Evolutionary conservation across 2,329 filamentous ascomycete genomes (phyloP).

Genomic region (Exserohilum rostratum): DNA sequence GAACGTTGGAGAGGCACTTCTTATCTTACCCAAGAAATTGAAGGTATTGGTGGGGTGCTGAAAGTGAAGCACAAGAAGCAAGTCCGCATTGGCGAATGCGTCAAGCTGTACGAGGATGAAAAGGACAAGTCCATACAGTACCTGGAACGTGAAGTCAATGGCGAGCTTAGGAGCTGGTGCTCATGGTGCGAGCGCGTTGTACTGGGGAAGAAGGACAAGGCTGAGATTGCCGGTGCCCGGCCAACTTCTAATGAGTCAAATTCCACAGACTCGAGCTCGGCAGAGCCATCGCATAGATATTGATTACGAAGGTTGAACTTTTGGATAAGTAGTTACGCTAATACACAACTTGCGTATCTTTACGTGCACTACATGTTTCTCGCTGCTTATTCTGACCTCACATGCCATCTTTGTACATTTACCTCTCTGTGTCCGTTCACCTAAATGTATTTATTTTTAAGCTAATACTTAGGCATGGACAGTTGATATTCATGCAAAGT

Average conservation of each 20-base stretch:
- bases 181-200: slow-evolving; percentile 87
- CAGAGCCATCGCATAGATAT: slow-evolving; percentile 7
- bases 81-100: slow-evolving; percentile 80
- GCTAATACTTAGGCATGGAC: no score
- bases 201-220: slow-evolving; percentile 59
- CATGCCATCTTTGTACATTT: no score
- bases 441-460: no score
- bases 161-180: slow-evolving; percentile 80
- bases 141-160: slow-evolving; percentile 72
- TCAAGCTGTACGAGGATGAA: slow-evolving; percentile 78
- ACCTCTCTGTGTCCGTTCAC: no score
- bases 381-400: no score
- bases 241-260: slow-evolving; percentile 25
- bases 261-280: slow-evolving; percentile 20
- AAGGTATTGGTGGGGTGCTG: slow-evolving; percentile 85
- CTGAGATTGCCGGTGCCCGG: slow-evolving; percentile 19
- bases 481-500: no score
- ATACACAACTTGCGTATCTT: no score
- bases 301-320: background rate
- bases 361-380: no score
- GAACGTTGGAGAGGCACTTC: slow-evolving; percentile 67
- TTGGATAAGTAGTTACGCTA: no score
- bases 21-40: slow-evolving; percentile 85
- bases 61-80: slow-evolving; percentile 88
- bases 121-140: slow-evolving; percentile 57